phyloP scores from a whole-genome alignment of 2,329 filamentous ascomycete genomes.

The Penicillium janthinellum region DNA sequence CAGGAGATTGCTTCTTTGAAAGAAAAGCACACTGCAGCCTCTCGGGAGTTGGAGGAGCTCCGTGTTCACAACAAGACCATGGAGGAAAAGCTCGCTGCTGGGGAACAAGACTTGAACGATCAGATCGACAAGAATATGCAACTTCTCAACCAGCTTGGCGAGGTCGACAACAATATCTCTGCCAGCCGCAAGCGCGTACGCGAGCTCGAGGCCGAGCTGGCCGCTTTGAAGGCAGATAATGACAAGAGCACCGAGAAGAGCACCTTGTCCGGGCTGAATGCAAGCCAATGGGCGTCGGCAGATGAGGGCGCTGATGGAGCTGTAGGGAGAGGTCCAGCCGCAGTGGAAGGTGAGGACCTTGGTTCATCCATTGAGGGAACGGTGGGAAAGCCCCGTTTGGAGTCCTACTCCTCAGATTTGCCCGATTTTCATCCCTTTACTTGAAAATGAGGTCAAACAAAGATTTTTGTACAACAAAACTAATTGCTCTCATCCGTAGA shows the following conservation, averaged over 20 bases:
- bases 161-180: slow-evolving; percentile 41
- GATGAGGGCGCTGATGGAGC: slow-evolving; percentile 32
- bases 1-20: slow-evolving; percentile 38
- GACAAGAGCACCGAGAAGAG: slow-evolving; percentile 28
- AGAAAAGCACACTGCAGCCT: slow-evolving; percentile 32
- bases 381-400: slow-evolving; percentile 48
- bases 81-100: slow-evolving; percentile 36
- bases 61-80: slow-evolving; percentile 33
- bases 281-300: slow-evolving; percentile 46
- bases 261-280: slow-evolving; percentile 33
- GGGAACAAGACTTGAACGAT: slow-evolving; percentile 41
- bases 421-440: slow-evolving; percentile 35
- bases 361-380: slow-evolving; percentile 52
- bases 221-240: slow-evolving; percentile 38
- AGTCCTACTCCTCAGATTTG: slow-evolving; percentile 33
- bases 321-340: slow-evolving; percentile 39
- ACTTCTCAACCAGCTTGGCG: slow-evolving; percentile 42
- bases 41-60: slow-evolving; percentile 36
- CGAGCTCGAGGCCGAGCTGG: slow-evolving; percentile 43
- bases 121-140: slow-evolving; percentile 47
- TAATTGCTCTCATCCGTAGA: slow-evolving; percentile 37
- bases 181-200: slow-evolving; percentile 40
- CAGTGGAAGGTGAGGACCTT: slow-evolving; percentile 51
- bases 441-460: slow-evolving; percentile 29
- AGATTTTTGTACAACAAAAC: slow-evolving; percentile 18